Conservation (phyloP, 176 grass and related monocot species). For the Ananas comosus region DNA sequence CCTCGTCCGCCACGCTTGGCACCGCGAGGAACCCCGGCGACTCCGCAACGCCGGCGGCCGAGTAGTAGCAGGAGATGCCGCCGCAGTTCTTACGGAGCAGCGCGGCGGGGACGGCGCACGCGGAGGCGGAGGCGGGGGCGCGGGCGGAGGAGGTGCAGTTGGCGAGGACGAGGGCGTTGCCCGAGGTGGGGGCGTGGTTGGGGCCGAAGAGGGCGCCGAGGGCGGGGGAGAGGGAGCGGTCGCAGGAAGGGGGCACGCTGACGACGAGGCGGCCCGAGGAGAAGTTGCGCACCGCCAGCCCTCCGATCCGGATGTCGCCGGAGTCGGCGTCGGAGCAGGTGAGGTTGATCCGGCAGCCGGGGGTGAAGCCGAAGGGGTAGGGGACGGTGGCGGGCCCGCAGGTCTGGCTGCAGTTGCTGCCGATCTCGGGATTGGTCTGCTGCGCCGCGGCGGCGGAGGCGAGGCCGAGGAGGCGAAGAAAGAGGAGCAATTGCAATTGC, state of each 20-base stretch:
- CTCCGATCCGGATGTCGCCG: not conserved
- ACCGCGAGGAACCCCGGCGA: not conserved
- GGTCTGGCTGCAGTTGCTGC: not conserved
- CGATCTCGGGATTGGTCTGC: not conserved
- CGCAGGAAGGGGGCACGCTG: not conserved
- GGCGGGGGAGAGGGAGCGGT: constrained; percentile 19
- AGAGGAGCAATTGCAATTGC: not conserved
- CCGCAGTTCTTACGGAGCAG: not conserved
- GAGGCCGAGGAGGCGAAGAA: not conserved
- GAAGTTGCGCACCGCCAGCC: constrained; percentile 30
- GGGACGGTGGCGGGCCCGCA: constrained; percentile 2
- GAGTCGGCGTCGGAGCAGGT: not conserved
- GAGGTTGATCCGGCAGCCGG: not conserved
- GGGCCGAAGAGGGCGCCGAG: not conserved
- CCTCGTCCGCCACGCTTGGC: not conserved
- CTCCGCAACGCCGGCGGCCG: not conserved
- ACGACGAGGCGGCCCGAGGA: constrained; percentile 27
- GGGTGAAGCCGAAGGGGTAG: constrained; percentile 15
- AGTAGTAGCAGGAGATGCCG: not conserved
- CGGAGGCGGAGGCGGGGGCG: not conserved
- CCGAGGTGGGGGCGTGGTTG: constrained; percentile 5
- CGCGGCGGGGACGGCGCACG: not conserved
- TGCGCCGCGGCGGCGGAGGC: not conserved
- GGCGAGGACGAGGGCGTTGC: not conserved
- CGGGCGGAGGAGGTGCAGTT: too few species aligned